Conservation (phyloP, 2,329 filamentous ascomycete species). For the Xylaria polymorpha region DNA sequence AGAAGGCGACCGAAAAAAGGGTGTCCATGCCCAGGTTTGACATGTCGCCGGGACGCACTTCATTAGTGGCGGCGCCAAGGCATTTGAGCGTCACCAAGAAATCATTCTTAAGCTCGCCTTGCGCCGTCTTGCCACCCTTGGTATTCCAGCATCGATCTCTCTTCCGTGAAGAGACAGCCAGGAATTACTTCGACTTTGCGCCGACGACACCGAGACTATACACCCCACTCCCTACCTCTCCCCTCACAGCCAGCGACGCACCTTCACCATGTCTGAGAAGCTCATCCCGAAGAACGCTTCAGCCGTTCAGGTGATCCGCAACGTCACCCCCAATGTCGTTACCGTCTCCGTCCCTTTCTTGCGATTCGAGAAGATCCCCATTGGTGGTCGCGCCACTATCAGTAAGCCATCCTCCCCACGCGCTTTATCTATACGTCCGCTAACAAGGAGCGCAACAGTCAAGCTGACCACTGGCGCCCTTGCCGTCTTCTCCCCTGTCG, state of each 20-base stretch:
- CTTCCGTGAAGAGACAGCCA: slow-evolving; percentile 11
- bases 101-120: slow-evolving; percentile 38
- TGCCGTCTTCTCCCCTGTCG: slow-evolving; percentile 91
- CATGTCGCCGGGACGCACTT: slow-evolving; percentile 26
- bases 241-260: slow-evolving; percentile 28
- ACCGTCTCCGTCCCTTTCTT: slow-evolving; percentile 87
- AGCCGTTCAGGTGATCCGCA: slow-evolving; percentile 89
- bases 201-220: background rate
- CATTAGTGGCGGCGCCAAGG: slow-evolving; percentile 34
- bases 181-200: slow-evolving; percentile 1
- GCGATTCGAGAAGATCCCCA: slow-evolving; percentile 80
- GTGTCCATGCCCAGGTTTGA: slow-evolving; percentile 9
- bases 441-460: slow-evolving; percentile 33
- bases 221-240: background rate
- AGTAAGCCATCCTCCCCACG: slow-evolving; percentile 60
- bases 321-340: slow-evolving; percentile 80
- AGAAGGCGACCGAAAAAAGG: slow-evolving; percentile 1
- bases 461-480: slow-evolving; percentile 76
- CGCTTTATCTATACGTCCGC: background rate
- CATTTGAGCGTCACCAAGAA: slow-evolving; percentile 23
- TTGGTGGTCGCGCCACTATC: slow-evolving; percentile 89
- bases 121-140: slow-evolving; percentile 22
- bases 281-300: slow-evolving; percentile 78
- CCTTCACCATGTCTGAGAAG: slow-evolving; percentile 66
- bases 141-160: slow-evolving; percentile 9